Conservation (phyloP, 73 alveolate genomes). For the Paramecium caudatum region DNA sequence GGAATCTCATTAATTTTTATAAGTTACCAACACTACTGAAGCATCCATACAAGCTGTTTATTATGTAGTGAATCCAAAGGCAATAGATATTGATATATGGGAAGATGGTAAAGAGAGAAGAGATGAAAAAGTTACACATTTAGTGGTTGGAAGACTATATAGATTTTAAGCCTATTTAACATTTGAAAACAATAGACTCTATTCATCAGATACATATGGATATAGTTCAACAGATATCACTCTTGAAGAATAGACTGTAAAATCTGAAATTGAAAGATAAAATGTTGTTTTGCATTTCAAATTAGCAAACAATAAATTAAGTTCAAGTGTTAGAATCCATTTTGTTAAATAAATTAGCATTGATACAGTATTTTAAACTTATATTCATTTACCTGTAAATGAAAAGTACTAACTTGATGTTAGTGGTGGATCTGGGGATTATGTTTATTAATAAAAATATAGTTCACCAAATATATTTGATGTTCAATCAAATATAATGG, state of each 20-base stretch:
- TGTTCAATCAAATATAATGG: not conserved
- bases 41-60: not conserved
- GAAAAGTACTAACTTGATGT: not conserved
- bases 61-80: slow-evolving; percentile 35
- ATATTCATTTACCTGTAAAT: slow-evolving; percentile 14
- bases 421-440: slow-evolving; percentile 17
- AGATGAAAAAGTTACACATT: slow-evolving; percentile 39
- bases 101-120: slow-evolving; percentile 18
- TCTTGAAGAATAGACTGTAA: not conserved
- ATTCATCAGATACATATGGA: not conserved
- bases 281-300: not conserved
- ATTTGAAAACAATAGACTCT: not conserved
- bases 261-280: not conserved
- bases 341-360: slow-evolving; percentile 22
- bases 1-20: not conserved
- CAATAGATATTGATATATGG: slow-evolving; percentile 22
- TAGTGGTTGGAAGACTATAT: slow-evolving; percentile 19
- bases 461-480: not conserved
- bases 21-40: not conserved
- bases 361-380: not conserved
- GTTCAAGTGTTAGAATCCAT: not conserved
- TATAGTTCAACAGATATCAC: not conserved
- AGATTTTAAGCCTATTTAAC: slow-evolving; percentile 1
- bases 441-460: not conserved
- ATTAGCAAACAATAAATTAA: not conserved